phyloP scores from a whole-genome alignment of 345 rosid species.

The Dimocarpus longan region DNA sequence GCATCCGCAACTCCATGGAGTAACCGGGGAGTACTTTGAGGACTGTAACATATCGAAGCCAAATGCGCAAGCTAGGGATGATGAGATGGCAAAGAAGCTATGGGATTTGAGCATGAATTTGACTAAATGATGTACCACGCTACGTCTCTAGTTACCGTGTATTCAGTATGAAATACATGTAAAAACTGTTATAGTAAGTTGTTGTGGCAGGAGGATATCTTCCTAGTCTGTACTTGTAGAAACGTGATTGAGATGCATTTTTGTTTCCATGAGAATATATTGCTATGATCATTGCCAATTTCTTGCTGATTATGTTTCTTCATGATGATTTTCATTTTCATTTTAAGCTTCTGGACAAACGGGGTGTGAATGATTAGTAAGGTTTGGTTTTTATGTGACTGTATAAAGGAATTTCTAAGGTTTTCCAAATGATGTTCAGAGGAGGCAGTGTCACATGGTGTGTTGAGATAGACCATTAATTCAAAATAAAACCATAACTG shows the following conservation, averaged over 20 bases:
- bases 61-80: neutral
- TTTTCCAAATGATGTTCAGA: no score
- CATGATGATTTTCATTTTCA: no score
- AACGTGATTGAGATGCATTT: neutral
- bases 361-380: no score
- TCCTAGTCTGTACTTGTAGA: neutral
- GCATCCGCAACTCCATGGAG: constrained; percentile 51
- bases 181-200: neutral
- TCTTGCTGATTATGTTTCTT: no score
- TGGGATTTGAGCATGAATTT: constrained; percentile 1
- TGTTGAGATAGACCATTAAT: no score
- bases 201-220: neutral
- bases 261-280: neutral
- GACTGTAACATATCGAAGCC: constrained; percentile 42
- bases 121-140: neutral
- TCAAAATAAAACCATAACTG: no score
- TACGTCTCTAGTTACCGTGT: neutral
- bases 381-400: no score
- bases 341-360: neutral
- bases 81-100: neutral
- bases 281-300: neutral
- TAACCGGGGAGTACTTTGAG: constrained; percentile 48
- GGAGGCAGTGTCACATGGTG: no score
- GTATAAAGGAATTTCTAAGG: no score
- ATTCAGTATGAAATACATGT: neutral